Evolutionary conservation across 2,329 filamentous ascomycete species (phyloP).

Genomic region (Rhynchosporium graminicola): DNA sequence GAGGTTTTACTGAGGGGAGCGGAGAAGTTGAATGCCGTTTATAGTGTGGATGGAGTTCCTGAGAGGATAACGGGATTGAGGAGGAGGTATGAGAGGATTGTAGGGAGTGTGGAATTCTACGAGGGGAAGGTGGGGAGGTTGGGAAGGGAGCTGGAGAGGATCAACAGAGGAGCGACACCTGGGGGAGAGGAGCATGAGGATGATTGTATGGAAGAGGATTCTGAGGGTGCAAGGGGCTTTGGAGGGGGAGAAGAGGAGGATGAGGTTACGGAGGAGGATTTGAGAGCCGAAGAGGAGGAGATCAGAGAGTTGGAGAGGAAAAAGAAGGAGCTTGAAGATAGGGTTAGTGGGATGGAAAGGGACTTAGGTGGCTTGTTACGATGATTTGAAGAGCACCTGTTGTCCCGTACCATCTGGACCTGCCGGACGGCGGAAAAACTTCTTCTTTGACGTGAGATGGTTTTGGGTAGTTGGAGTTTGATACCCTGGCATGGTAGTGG

Average conservation of each 20-base stretch:
- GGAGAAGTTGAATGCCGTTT: slow-evolving; percentile 87
- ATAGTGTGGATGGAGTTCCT: slow-evolving; percentile 75
- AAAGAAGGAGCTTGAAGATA: slow-evolving; percentile 61
- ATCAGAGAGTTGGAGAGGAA: slow-evolving; percentile 62
- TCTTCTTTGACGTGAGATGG: background rate
- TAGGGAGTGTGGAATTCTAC: slow-evolving; percentile 75
- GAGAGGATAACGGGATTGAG: slow-evolving; percentile 76
- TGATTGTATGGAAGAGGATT: slow-evolving; percentile 52
- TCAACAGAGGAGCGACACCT: slow-evolving; percentile 66
- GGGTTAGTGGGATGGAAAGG: slow-evolving; percentile 67
- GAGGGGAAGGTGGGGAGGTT: slow-evolving; percentile 80
- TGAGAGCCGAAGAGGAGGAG: slow-evolving; percentile 69
- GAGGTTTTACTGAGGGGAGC: slow-evolving; percentile 82
- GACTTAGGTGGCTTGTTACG: slow-evolving; percentile 60
- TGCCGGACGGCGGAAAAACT: too few species aligned
- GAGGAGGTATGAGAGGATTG: slow-evolving; percentile 68
- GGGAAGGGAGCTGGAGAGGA: slow-evolving; percentile 67
- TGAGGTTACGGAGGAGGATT: slow-evolving; percentile 66
- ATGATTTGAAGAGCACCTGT: slow-evolving; percentile 23
- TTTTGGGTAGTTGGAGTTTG: slow-evolving; percentile 1
- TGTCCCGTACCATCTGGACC: too few species aligned
- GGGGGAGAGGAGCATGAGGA: slow-evolving; percentile 55
- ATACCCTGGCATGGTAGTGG: background rate
- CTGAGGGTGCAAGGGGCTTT: slow-evolving; percentile 50
- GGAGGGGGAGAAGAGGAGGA: slow-evolving; percentile 41